Base-by-base conservation (phyloP, 768 basidiomycete species). In the Psilocybe cubensis region DNA sequence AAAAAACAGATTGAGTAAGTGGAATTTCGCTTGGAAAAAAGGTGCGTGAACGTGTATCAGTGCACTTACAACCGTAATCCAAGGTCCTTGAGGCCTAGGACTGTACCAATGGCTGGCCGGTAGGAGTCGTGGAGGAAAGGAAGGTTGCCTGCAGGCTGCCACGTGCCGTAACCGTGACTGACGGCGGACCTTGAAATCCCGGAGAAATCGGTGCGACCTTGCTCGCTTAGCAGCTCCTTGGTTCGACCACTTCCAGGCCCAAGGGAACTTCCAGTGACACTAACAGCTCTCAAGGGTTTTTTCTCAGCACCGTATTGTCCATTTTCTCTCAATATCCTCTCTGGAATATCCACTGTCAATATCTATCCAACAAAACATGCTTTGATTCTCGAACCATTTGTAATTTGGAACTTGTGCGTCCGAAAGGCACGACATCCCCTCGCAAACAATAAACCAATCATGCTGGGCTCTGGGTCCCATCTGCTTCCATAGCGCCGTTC, bases 1-100 rank as follows among this genome's bases (percentile, higher is more conserved):
- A 47, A 12, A 49, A 60, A 47, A 47, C 5, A 14, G 14, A 17
- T 38, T 3, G 14, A 38, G 14, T 20, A 33, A 25, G 23, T n/a
- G 12, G 38, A 27, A 41, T 50, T 33, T 56, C 41, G 23, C 27
- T 42, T 25, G 54, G 35, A 31, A 42, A 52, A 53, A 29, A n/a
- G n/a, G 48, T 31, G 51, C 50, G 17, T 49, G 10, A 35, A 54
- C 52, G 58, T 52, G 52, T 57, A 47, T 27, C 14, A 52, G 28
- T 29, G 23, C 9, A 63, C 66, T 65, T 43, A 68, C 66, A 47
- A 61, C 53, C 53, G 57, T 57, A 44, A 56, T 48, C 54, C 62
- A 62, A 44, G 52, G 54, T 62, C 62, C 66, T 59, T 53, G 58
- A 63, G 63, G 61, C 62, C 63, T 59, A 52, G 58, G 58, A 56